Evolutionary conservation across 176 grass and related monocot genomes (phyloP).

Genomic region (Sorghum bicolor): Sorghum_bicolor_NCBIv3 NC_012870.2:62930001-62930500

Average conservation of each 20-base stretch:
- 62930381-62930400: neutral
- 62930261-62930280: neutral
- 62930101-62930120: neutral
- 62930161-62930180: neutral
- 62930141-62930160: neutral
- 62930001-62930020: neutral
- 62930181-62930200: neutral
- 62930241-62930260: neutral
- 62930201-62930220: neutral
- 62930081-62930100: neutral
- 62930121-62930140: neutral
- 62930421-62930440: neutral
- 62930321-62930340: neutral
- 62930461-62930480: neutral
- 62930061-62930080: neutral
- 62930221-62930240: neutral
- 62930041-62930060: neutral
- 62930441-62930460: neutral
- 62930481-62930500: neutral
- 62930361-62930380: neutral
- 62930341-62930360: neutral
- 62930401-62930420: neutral
- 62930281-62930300: neutral
- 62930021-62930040: neutral
- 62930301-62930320: neutral